Evolutionary conservation across 768 basidiomycete species (phyloP), one percentile per base, ranked within the genome.

Genomic region (Dentipellis sp.): DNA sequence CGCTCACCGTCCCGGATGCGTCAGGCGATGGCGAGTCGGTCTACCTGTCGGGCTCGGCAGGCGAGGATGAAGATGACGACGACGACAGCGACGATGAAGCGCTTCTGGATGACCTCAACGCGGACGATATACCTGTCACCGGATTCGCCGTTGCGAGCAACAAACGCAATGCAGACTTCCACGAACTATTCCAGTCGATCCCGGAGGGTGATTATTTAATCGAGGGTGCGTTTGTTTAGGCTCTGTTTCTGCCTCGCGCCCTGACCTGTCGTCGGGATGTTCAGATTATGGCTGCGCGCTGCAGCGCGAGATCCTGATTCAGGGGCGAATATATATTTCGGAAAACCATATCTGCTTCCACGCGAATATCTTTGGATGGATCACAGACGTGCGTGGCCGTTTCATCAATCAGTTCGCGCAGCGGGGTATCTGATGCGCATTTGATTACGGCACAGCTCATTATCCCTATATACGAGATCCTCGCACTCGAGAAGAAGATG

Each of bases 271-370:
- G 57, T 47, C 54, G n/a, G 51, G 9, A 8, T 56, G 34, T 40
- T 9, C 59, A 98, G 97, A 99, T 71, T 99, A 98, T 63, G 97
- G 97, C 6, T 99, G 97, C 66, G 97, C 97, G 0, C 71, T 98
- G 11, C 94, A 97, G 71, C 82, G 94, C 42, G 97, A 98, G 69
- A 98, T 98, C 62, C 76, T 97, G 34, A 88, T 98, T 45, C 97
- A 98, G 76, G 97, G 97, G 4, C 78, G 97, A 10, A 68, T 99
- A 56, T 97, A 97, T 71, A 91, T 98, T 21, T 98, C 97, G 7
- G 95, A 99, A 72, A 97, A 98, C 71, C 94, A 97, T 66, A 81
- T 97, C n/a, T 98, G 93, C 73, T 99, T 98, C 76, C 91, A 99
- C 64, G 95, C 97, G 45, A 98, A 98, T 67, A 97, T 98, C 46